Conservation (phyloP, 495 filamentous ascomycete genomes). For the Collariella sp. region DNA sequence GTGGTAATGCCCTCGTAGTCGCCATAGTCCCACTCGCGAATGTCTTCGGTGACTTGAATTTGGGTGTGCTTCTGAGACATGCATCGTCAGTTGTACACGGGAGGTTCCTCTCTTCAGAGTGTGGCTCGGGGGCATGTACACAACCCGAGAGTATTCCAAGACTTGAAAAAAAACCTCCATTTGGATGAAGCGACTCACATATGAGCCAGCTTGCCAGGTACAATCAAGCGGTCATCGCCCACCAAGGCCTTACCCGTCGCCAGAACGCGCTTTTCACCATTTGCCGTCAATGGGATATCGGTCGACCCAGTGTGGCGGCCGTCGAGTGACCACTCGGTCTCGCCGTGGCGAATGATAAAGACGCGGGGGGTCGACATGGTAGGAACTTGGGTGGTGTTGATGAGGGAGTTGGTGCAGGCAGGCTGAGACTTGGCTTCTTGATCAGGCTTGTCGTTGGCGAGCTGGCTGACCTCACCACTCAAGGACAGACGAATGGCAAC, state of each 20-base stretch:
- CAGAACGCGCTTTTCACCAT: conserved; percentile 75
- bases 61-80: conserved; percentile 47
- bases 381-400: not conserved
- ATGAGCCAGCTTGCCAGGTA: conserved; percentile 69
- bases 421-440: not conserved
- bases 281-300: conserved; percentile 77
- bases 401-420: not conserved
- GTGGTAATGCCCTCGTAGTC: conserved; percentile 87
- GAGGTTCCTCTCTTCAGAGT: too few species aligned
- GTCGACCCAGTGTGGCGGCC: conserved; percentile 82
- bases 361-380: conserved; percentile 59
- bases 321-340: conserved; percentile 95
- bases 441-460: not conserved
- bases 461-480: not conserved
- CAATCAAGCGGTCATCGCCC: conserved; percentile 76
- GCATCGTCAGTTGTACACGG: too few species aligned
- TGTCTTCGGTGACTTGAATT: conserved; percentile 63
- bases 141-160: conserved; percentile 55
- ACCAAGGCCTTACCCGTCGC: conserved; percentile 78
- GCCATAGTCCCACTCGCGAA: conserved; percentile 95
- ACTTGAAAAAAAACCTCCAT: too few species aligned
- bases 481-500: not conserved
- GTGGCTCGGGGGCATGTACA: too few species aligned
- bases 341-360: conserved; percentile 87
- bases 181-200: conserved; percentile 43